Evolutionary conservation across 2,329 filamentous ascomycete species (phyloP), one percentile per base, ranked within the genome.

Genomic region (Ceratocystiopsis sp.): DNA sequence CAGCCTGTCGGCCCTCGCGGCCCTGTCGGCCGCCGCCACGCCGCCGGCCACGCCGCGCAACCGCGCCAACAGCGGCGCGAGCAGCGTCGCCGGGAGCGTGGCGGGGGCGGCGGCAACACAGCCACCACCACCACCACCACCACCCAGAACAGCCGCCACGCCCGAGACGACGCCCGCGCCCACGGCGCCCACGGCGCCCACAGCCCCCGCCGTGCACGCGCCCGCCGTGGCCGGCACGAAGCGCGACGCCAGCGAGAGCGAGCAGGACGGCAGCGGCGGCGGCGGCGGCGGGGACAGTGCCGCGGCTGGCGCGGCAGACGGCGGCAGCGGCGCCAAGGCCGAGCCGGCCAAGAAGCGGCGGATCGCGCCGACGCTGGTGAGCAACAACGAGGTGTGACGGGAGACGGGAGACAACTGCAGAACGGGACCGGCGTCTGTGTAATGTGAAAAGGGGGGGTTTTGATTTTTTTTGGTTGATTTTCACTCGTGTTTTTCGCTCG

Each of bases 1-100:
- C 14, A 83, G 70, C 43, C 71, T 94, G 15, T 85, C 86, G 0
- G 71, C 78, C 42, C 75, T 93, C 21, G 77, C 93, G 21, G 77
- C 83, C 9, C 21, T 21, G 3, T 38, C 37, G 0, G 35, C 38
- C 2, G 42, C 42, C 2, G 41, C 83, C 35, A 95, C 89, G 9
- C 89, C 91, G 3, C 91, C 89, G 1, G 82, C 93, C 58, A 96
- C 89, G 3, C 89, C 89, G 7, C 69, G 75, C 41, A 75, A 72
- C 52, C 68, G 72, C 6, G 65, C 67, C 38, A 71, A 65, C 21
- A 75, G 68, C 45, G 67, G 59, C n/a, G 60, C 70, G 15, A 59
- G 56, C 5, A 42, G 42, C 18, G 40, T 45, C 15, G 42, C 42
- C 6, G 18, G 36, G 32, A 37, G 38, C 35, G 25, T 39, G 14